Conservation (phyloP, 495 filamentous ascomycete species). For the Penicillium crystallinum region DNA sequence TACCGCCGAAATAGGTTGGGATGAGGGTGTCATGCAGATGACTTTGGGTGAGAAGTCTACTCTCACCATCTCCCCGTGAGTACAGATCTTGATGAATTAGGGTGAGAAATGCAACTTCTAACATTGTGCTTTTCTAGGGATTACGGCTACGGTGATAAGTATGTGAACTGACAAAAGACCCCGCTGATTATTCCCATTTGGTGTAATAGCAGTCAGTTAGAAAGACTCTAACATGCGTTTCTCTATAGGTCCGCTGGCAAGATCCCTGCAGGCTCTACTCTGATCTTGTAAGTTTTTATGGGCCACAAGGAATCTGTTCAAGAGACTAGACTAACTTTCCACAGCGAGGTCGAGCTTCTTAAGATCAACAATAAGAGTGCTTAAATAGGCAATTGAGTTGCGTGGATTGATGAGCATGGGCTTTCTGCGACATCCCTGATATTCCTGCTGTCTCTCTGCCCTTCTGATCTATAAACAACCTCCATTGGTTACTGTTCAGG, state of each 20-base stretch:
- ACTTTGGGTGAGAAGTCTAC: slow-evolving; percentile 74
- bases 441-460: not conserved
- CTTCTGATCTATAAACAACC: not conserved
- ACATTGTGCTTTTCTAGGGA: slow-evolving; percentile 48
- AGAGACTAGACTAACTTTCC: slow-evolving; percentile 7
- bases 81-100: slow-evolving; percentile 5
- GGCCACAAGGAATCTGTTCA: not conserved
- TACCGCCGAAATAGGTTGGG: slow-evolving; percentile 60
- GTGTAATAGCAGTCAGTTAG: not conserved
- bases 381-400: not conserved
- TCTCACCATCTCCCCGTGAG: slow-evolving; percentile 71
- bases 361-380: slow-evolving; percentile 36
- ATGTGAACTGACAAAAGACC: slow-evolving; percentile 48
- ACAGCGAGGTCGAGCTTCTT: slow-evolving; percentile 43
- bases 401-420: not conserved
- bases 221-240: slow-evolving; percentile 7
- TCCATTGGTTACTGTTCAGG: not conserved
- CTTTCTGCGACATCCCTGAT: not conserved
- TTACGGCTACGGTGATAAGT: slow-evolving; percentile 73
- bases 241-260: slow-evolving; percentile 54
- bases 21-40: slow-evolving; percentile 78
- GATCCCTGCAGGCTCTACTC: slow-evolving; percentile 45
- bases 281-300: slow-evolving; percentile 46
- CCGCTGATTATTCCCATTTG: not conserved
- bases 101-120: slow-evolving; percentile 7